These are phyloP conservation scores for Graphilbum sp. DNA, from an alignment of 2,329 filamentous ascomycete species.

Conservation along the genomic window DNA sequence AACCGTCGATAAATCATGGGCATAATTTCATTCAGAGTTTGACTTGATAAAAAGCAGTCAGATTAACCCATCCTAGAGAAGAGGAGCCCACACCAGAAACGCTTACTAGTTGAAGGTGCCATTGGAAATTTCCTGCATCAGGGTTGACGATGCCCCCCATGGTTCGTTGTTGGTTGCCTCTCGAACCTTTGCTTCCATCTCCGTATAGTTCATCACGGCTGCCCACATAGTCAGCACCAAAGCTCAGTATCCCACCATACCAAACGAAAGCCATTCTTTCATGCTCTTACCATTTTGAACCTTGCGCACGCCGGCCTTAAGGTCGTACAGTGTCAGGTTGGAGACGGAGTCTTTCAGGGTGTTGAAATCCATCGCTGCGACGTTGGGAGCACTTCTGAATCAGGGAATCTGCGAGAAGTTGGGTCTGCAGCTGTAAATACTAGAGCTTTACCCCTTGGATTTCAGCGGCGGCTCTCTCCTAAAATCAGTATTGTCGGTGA, in stretches of 20 bases:
- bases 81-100: too few species aligned
- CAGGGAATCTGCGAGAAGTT: too few species aligned
- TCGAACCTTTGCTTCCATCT: conserved; percentile 52
- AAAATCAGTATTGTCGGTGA: too few species aligned
- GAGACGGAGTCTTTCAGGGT: conserved; percentile 73
- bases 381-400: neutral
- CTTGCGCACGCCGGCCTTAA: conserved; percentile 89
- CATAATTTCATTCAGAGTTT: conserved; percentile 98
- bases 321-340: conserved; percentile 84
- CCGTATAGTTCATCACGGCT: conserved; percentile 98
- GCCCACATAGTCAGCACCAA: too few species aligned
- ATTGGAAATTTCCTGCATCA: conserved; percentile 97
- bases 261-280: too few species aligned
- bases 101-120: conserved; percentile 95
- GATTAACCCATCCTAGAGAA: too few species aligned
- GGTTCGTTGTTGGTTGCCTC: conserved; percentile 99
- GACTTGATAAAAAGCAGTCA: too few species aligned
- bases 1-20: conserved; percentile 99
- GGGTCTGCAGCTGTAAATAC: too few species aligned
- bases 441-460: too few species aligned
- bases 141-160: conserved; percentile 70
- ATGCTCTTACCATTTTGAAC: conserved; percentile 73
- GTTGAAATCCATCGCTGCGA: conserved; percentile 61
- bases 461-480: too few species aligned
- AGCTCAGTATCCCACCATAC: too few species aligned